phyloP scores from a whole-genome alignment of 1,284 basidiomycete species.

The Cryptococcus deneoformans region DNA sequence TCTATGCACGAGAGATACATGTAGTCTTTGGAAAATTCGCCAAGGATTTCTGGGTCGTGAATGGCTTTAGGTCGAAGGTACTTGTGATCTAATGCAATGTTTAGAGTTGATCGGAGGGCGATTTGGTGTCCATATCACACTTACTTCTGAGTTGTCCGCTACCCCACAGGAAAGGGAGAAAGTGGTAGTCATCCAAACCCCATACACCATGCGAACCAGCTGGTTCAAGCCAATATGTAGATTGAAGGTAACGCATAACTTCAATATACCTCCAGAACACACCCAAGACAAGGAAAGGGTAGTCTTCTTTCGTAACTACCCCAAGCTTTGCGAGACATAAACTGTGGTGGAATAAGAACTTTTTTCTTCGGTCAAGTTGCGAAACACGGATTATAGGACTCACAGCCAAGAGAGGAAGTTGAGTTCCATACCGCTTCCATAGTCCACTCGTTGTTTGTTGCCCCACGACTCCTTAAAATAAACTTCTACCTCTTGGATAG shows the following conservation, averaged over 20 bases:
- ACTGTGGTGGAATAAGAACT: constrained; percentile 50
- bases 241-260: constrained; percentile 87
- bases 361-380: not conserved
- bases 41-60: constrained; percentile 87
- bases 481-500: constrained; percentile 64
- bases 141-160: constrained; percentile 67
- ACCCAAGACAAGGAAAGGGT: constrained; percentile 71
- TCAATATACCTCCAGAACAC: constrained; percentile 94
- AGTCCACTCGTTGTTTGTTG: constrained; percentile 88
- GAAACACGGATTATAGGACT: constrained; percentile 38
- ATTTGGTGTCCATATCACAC: constrained; percentile 11
- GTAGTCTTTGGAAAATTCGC: constrained; percentile 87
- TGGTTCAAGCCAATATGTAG: constrained; percentile 96
- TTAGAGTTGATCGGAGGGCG: not conserved
- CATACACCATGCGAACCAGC: constrained; percentile 98
- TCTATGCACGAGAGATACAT: constrained; percentile 97
- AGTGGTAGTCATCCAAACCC: constrained; percentile 98
- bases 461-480: constrained; percentile 93
- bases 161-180: constrained; percentile 90
- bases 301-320: constrained; percentile 65
- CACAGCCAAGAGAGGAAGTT: constrained; percentile 98
- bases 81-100: constrained; percentile 64
- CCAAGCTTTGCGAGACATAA: constrained; percentile 76
- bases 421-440: constrained; percentile 98
- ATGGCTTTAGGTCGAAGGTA: constrained; percentile 90